Conservation (phyloP, 140 eudicot genomes). For the Anethum foeniculum region DNA sequence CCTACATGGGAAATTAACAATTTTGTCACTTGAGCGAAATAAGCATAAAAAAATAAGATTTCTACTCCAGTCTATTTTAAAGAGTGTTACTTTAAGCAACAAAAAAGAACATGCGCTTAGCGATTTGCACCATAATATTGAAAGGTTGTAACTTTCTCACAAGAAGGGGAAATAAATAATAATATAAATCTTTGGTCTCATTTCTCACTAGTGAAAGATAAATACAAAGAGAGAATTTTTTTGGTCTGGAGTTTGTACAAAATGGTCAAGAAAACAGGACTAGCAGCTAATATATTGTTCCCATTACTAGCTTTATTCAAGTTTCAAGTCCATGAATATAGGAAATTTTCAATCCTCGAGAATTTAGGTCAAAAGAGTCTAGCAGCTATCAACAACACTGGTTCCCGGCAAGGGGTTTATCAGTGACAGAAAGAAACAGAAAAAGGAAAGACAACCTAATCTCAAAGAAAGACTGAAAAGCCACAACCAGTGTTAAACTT, state of each 20-base stretch:
- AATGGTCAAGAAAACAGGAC: not conserved
- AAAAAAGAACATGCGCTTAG: not conserved
- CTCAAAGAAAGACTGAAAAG: not conserved
- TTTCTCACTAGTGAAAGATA: not conserved
- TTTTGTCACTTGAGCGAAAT: slow-evolving; percentile 4
- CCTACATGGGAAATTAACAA: slow-evolving; percentile 31
- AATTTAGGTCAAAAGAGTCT: not conserved
- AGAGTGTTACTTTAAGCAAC: not conserved
- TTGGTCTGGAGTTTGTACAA: not conserved
- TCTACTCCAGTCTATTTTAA: not conserved
- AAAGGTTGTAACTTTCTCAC: not conserved
- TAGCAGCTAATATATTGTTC: not conserved
- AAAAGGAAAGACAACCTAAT: not conserved
- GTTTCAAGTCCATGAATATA: not conserved
- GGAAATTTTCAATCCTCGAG: not conserved
- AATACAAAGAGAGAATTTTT: not conserved
- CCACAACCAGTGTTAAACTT: not conserved
- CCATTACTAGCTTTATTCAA: not conserved
- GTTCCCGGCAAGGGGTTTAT: not conserved
- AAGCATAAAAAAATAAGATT: not conserved
- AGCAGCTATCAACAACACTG: not conserved
- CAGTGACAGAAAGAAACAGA: not conserved
- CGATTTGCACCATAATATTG: not conserved
- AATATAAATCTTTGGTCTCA: not conserved
- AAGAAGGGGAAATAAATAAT: not conserved